Evolutionary conservation across 495 filamentous ascomycete genomes (phyloP), one percentile per base, ranked within the genome.

Genomic region (Trichodelitschia bisporula): DNA sequence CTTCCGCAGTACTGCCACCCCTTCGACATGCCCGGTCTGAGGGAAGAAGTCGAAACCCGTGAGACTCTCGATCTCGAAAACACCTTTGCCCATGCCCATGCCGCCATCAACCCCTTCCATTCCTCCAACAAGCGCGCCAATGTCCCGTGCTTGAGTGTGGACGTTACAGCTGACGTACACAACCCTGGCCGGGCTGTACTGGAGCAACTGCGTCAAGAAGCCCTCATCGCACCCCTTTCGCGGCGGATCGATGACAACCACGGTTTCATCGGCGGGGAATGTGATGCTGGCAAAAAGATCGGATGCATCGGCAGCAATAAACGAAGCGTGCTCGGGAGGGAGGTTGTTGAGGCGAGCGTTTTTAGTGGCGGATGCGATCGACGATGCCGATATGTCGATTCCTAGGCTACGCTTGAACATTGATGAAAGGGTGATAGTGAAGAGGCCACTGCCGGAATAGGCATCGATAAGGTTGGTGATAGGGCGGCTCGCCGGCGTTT

Each of bases 101-200:
- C 57, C 53, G 15, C 39, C 47, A 26, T 46, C 50, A 19, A 46
- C 48, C 8, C 40, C 48, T 24, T 47, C 43, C 40, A 52, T 44
- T 25, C 75, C 77, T 31, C 69, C 59, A 0, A 90, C 77, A 50
- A 92, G 52, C 19, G 77, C 58, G 0, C 78, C 82, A 2, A 95
- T 69, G 53, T 97, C 86, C 30, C 89, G 57, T 19, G 86, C 89
- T 56, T 97, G 86, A 14, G 86, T 92, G 43, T 95, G 89, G 33
- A 95, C 89, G 46, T 97, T 95, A 39, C 86, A 97, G 34, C 76
- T 84, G 14, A 97, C 86, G 45, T 97, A 97, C 4, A 90, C 70
- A 9, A 95, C 62, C 27, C 84, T 54, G 33, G 58, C 58, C 3
- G 86, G 86, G 28, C 57, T 69, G 39, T 68, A 93, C 13, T 47